Evolutionary conservation across 2,329 filamentous ascomycete genomes (phyloP), one percentile per base, ranked within the genome.

Genomic region (Bipolaris cookei): DNA sequence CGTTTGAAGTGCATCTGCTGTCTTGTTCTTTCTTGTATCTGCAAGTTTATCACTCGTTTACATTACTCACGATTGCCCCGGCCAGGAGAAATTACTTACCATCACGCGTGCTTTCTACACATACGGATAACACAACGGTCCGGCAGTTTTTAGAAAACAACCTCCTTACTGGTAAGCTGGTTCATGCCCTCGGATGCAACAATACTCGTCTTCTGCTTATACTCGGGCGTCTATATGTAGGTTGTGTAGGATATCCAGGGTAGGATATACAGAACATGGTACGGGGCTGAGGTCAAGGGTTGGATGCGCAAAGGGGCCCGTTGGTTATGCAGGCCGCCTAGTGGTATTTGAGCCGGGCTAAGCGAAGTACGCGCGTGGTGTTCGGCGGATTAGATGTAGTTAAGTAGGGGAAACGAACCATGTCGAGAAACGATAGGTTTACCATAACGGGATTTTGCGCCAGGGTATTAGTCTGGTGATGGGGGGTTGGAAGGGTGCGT

Each of bases 291-390:
- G 76, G 44, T 76, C 75, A 28, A 81, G 74, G 0, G 66, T 74
- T 8, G 69, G 57, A 56, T 84, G 77, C 59, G 75, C 78, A 67
- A 85, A 84, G 0, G 83, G 83, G 0, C n/a, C 83, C 83, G 1
- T 73, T 77, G 14, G 70, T 76, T 3, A 87, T 77, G 67, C 84
- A 86, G 77, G 13, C 83, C 84, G 1, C 79, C 78, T 0, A 80
- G 82, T 18, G 82, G 66, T 2, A 45, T 45, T 52, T 64, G 53
- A 67, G 59, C 58, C n/a, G 51, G 41, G 7, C 68, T 59, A 16
- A 70, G 13, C 1, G 35, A 47, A 25, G 54, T 34, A 11, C 66
- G 62, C 10, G 51, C 50, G 53, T 70, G 64, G 23, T 58, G 16
- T 8, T 46, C 32, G 3, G 72, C 56, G 39, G 50, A 14, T 32